These are phyloP conservation scores for Ceratobasidium theobromae DNA, from an alignment of 1,284 basidiomycete species.

Conservation along the genomic window DNA sequence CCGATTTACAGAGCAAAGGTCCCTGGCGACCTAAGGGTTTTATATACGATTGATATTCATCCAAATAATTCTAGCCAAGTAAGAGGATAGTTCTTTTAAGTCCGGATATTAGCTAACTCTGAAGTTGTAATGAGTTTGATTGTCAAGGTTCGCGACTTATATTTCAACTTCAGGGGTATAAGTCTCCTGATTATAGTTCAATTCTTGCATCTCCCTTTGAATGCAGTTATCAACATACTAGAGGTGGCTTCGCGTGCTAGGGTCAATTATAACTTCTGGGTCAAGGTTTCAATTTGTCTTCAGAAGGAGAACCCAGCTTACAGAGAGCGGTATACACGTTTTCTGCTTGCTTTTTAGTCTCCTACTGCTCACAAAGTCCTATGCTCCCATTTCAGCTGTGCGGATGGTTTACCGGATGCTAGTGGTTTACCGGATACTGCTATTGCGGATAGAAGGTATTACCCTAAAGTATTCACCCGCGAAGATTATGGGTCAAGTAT, in stretches of 20 bases:
- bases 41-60: constrained; percentile 8
- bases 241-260: background rate
- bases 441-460: background rate
- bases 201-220: too few relatives aligned
- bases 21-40: background rate
- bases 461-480: constrained; percentile 7
- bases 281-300: background rate
- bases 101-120: background rate
- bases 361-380: too few relatives aligned
- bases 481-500: background rate
- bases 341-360: too few relatives aligned
- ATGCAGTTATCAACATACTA: constrained; percentile 20
- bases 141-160: constrained; percentile 1
- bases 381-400: too few relatives aligned
- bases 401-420: too few relatives aligned
- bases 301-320: background rate
- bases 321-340: background rate
- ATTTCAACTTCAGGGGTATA: too few relatives aligned
- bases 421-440: too few relatives aligned
- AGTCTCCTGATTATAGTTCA: too few relatives aligned
- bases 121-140: constrained; percentile 1
- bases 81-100: background rate
- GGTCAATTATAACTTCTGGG: constrained; percentile 13
- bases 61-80: background rate
- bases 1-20: constrained; percentile 1